Base-by-base conservation (phyloP, 768 basidiomycete genomes). In the Tulasnella sp. region DNA sequence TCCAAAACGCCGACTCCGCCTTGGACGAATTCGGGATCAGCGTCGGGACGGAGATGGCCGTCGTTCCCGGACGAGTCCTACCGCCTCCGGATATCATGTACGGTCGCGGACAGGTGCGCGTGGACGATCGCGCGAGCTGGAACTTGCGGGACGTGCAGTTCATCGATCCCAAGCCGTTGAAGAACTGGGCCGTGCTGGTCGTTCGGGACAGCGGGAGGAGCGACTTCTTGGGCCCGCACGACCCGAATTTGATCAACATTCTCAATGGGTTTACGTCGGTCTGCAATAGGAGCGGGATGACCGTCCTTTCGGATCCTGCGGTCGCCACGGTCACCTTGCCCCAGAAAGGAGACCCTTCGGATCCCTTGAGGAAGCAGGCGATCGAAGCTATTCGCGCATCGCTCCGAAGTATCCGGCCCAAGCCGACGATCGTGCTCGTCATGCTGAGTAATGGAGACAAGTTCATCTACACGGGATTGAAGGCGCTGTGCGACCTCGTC, bases 381-480 rank as follows among this genome's bases (percentile, higher is more conserved):
- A 84, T 90, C 39, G 74, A 71, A 0, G 74, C 67, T 1, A 88
- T 92, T 71, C 79, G 82, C 11, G 75, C 64, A 0, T 71, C 80
- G 0, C 73, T 92, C n/a, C 80, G 73, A 70, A 75, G 62, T 26
- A 68, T 81, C n/a, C 71, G 62, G 36, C 62, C 71, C 16, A 77
- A 73, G 11, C 90, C 90, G 0, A 84, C 83, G 59, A 88, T 93
- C 76, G 78, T 94, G 35, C 83, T 94, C 34, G 89, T 92, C 5
- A 77, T 94, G 29, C 80, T 94, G 5, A 87, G 89, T 36, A 83
- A 80, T 64, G 79, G 84, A 16, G 92, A 94, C 77, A 89, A 90
- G 65, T 88, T 78, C 75, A 89, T 94, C 62, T 94, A 94, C 77
- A 89, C 90, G 1, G 90, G 89, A 9, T 87, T 94, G 78, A 92